A percentile compares a stretch with the other conserved stretches of the same genome.
These are phyloP conservation scores for Cornus kousa DNA, from an alignment of 148 eudicot species.

Conservation along the genomic window DNA sequence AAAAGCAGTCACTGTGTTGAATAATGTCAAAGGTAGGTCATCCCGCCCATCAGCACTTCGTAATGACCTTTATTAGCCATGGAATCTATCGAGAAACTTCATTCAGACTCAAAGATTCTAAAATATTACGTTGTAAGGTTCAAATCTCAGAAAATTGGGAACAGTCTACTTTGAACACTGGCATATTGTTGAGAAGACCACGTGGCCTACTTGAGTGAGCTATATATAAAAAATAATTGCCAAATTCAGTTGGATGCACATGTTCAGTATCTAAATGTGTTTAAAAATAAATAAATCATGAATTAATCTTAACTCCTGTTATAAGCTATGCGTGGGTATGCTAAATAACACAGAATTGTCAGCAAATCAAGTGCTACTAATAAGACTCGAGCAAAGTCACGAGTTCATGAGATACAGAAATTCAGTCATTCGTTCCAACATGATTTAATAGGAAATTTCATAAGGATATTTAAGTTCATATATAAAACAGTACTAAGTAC, in stretches of 20 bases:
- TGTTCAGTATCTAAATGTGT: background rate
- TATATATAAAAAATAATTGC: background rate
- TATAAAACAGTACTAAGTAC: too few relatives aligned
- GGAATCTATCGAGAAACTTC: background rate
- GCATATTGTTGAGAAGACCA: background rate
- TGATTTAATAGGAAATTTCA: too few relatives aligned
- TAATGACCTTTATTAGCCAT: too few relatives aligned
- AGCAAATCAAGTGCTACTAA: background rate
- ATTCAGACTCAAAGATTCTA: background rate
- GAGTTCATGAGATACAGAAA: too few relatives aligned
- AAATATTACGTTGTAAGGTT: background rate
- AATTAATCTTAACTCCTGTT: background rate
- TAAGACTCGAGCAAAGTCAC: too few relatives aligned
- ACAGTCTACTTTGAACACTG: background rate
- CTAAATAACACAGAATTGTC: background rate
- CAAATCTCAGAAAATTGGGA: background rate
- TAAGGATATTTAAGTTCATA: background rate
- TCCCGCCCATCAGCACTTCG: too few relatives aligned
- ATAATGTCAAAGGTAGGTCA: too few relatives aligned
- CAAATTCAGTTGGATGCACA: background rate
- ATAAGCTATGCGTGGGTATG: background rate
- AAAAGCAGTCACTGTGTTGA: too few relatives aligned
- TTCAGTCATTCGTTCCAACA: too few relatives aligned
- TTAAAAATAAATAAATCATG: background rate
- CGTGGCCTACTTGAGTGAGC: background rate